Base-by-base conservation (phyloP, 164 flowering plant species). In the Vitis riparia region DNA sequence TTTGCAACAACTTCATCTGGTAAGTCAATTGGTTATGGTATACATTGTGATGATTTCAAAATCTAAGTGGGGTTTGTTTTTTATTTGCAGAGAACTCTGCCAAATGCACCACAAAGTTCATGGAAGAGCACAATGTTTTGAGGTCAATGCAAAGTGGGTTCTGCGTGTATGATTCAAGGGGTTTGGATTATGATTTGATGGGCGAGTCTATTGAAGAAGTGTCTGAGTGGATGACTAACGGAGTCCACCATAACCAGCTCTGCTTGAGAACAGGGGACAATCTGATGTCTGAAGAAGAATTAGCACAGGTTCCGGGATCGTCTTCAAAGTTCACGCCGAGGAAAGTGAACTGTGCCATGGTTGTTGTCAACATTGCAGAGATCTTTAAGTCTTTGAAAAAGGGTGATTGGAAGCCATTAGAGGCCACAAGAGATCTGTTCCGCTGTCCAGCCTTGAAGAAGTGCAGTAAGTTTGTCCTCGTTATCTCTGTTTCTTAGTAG, bases 111-210 rank as follows among this genome's bases (percentile, higher is more conserved):
- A 89, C 88, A 0, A 73, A 80, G 86, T 78, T 66, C 30, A 60
- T 90, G 84, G 90, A 92, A 73, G 97, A 88, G 68, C 95, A 90
- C 80, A 90, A 92, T 51, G 92, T 90, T 5, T n/a, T 88, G 77
- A 82, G 97, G 62, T 90, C 94, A 37, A 47, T 65, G 70, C 68
- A 84, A 55, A 86, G 81, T 65, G 97, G 97, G 63, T 88, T 92
- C 65, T 90, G 94, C 30, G 87, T 90, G 51, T 90, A 78, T 48
- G 95, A 92, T 64, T 79, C 97, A 0, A 85, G 90, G 66, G 92
- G 97, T 5, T 75, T 89, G 30, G 84, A 82, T 63, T 78, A 80
- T 55, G 61, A 67, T 13, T 60, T 52, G 52, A 59, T 82, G 63
- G 65, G 17, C 0, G 86, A 87, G 75, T 72, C 82, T 27, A 60